Conservation (phyloP, 768 basidiomycete species). For the Dioszegia hungarica region DNA sequence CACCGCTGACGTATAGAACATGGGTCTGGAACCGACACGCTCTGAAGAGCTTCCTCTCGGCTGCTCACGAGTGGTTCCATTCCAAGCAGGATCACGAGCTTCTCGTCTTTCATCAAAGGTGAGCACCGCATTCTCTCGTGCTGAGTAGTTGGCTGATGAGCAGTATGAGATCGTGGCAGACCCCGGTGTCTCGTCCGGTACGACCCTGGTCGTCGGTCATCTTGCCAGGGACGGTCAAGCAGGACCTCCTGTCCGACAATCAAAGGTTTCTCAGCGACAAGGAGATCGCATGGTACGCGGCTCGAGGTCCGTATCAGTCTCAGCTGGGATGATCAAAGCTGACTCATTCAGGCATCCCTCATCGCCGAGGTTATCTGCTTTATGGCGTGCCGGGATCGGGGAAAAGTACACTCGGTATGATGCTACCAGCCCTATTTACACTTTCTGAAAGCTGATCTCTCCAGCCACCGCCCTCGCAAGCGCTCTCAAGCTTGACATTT, state of each 20-base stretch:
- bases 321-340: background rate
- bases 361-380: constrained; percentile 40
- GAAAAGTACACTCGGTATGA: constrained; percentile 30
- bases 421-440: background rate
- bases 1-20: background rate
- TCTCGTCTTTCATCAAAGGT: constrained; percentile 24
- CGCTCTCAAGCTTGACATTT: constrained; percentile 82
- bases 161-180: constrained; percentile 10
- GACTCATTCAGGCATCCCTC: constrained; percentile 31
- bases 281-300: constrained; percentile 35
- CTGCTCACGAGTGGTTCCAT: constrained; percentile 16
- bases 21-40: constrained; percentile 1
- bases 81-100: constrained; percentile 21
- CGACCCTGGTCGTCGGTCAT: constrained; percentile 41
- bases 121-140: background rate
- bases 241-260: constrained; percentile 32
- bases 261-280: constrained; percentile 32
- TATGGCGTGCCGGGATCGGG: constrained; percentile 31
- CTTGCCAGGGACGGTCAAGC: constrained; percentile 30
- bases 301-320: constrained; percentile 32
- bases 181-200: constrained; percentile 25
- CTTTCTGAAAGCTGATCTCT: background rate
- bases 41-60: constrained; percentile 19
- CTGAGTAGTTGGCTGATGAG: background rate
- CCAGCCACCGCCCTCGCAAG: constrained; percentile 70